phyloP scores from a whole-genome alignment of 2,329 filamentous ascomycete genomes.

The Tympanopsis confertula region DNA sequence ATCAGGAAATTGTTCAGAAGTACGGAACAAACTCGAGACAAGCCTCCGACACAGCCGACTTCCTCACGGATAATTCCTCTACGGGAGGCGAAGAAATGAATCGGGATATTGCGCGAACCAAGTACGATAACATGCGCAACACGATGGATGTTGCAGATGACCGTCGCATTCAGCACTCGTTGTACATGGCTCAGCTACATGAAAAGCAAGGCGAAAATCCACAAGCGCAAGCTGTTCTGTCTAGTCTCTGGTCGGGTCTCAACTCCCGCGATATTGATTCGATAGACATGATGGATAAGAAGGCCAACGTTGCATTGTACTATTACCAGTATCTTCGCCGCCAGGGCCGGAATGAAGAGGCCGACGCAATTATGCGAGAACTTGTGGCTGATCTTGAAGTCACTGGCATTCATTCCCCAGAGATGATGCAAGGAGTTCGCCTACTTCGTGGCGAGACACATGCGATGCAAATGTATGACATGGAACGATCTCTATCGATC shows the following conservation, averaged over 20 bases:
- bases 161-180: neutral
- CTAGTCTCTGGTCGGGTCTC: neutral
- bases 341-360: neutral
- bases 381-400: neutral
- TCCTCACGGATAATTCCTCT: neutral
- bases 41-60: neutral
- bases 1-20: neutral
- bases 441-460: neutral
- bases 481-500: neutral
- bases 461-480: neutral
- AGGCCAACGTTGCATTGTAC: neutral
- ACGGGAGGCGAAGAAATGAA: neutral
- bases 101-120: neutral
- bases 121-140: neutral
- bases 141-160: neutral
- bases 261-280: neutral
- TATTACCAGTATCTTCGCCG: constrained; percentile 1
- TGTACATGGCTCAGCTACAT: neutral
- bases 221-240: neutral
- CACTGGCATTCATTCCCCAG: neutral
- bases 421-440: neutral
- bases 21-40: neutral
- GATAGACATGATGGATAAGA: neutral
- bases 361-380: neutral
- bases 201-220: neutral